Conservation (phyloP, 2,329 filamentous ascomycete genomes). For the Penicillium sp. region DNA sequence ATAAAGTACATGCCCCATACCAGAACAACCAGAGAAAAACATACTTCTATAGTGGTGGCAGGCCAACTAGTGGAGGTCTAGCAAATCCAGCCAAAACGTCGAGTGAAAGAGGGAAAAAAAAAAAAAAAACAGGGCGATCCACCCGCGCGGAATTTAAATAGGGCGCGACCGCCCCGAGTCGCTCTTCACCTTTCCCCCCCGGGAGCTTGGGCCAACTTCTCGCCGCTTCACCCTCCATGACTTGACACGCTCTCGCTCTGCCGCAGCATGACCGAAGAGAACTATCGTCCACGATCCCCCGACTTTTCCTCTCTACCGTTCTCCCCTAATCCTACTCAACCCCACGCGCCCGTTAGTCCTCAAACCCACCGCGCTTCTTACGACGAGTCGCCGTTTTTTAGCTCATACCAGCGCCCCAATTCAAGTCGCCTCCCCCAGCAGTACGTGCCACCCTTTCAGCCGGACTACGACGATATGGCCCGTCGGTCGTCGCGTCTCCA, state of each 20-base stretch:
- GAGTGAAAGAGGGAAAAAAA: not conserved
- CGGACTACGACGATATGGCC: conserved; percentile 40
- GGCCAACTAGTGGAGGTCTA: not conserved
- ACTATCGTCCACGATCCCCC: conserved; percentile 50
- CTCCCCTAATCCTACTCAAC: conserved; percentile 32
- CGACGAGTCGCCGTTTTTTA: conserved; percentile 49
- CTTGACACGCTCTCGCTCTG: conserved; percentile 3
- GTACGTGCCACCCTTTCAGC: conserved; percentile 35
- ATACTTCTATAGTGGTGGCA: not conserved
- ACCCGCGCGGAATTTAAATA: conserved; percentile 35
- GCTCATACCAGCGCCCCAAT: conserved; percentile 32
- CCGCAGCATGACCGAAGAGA: conserved; percentile 46
- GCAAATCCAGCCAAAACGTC: too few species aligned
- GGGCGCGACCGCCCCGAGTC: conserved; percentile 28
- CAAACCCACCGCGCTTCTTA: conserved; percentile 43
- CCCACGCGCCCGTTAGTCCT: conserved; percentile 34
- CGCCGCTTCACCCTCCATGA: not conserved
- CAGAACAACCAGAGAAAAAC: too few species aligned
- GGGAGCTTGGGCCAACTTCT: conserved; percentile 20
- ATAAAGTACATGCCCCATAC: not conserved
- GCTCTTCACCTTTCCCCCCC: conserved; percentile 7
- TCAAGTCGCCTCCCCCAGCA: conserved; percentile 34
- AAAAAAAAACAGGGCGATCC: conserved; percentile 14
- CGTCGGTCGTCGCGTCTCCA: conserved; percentile 42
- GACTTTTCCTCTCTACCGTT: conserved; percentile 51